Conservation (phyloP, 108 stramenopile species). For the Epipyxis sp. region DNA sequence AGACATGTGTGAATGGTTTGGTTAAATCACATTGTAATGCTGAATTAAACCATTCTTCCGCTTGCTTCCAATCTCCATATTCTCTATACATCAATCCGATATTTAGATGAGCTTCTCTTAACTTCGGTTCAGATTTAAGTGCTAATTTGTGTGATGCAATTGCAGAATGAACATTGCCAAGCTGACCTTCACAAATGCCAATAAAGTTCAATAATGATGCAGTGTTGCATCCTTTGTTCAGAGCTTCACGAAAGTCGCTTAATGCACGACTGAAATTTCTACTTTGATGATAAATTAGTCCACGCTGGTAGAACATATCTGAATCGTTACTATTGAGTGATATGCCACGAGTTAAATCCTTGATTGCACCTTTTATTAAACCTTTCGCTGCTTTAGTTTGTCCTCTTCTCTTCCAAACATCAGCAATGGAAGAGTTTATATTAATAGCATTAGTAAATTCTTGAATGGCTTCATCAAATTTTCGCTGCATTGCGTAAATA, state of each 20-base stretch:
- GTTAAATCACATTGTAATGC: not conserved
- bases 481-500: not conserved
- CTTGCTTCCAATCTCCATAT: not conserved
- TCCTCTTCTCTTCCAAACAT: not conserved
- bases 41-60: not conserved
- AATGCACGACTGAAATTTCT: not conserved
- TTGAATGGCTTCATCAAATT: not conserved
- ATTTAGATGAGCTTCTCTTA: not conserved
- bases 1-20: not conserved
- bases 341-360: not conserved
- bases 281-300: not conserved
- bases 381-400: not conserved
- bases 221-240: not conserved
- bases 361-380: not conserved
- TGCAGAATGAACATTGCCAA: not conserved
- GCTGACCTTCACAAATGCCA: not conserved
- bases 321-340: not conserved
- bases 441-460: not conserved
- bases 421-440: not conserved
- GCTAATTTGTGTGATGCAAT: slow-evolving; percentile 4
- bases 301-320: not conserved
- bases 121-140: not conserved
- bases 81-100: not conserved
- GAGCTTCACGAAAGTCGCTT: not conserved
- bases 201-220: not conserved